Evolutionary conservation across 306 rosid species (phyloP), one percentile per base, ranked within the genome.

Genomic region (Geum urbanum): DNA sequence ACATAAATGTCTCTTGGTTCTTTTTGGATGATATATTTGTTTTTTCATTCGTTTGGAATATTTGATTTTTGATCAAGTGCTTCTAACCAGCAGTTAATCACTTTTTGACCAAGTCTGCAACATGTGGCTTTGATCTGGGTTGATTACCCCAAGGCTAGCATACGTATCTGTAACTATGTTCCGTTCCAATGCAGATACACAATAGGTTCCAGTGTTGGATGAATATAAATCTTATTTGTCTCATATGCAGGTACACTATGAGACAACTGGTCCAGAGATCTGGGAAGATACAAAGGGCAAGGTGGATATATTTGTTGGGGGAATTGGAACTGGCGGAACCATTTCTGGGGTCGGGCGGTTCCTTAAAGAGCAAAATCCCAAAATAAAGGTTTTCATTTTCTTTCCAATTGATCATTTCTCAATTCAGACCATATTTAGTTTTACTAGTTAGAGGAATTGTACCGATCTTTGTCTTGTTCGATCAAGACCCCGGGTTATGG

Each of bases 251-350:
- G 41, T 94, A 75, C 99, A 94, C 85, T 94, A 66, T 77, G 99
- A 94, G 77, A 94, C 99, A 80, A 94, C 99, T 22, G 99, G 99
- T 72, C 99, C 99, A 60, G 99, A 94, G 86, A 94, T 94, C 78
- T 94, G 99, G 99, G 97, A 91, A 79, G 99, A 94, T 78, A 88
- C 97, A 46, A 88, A 84, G 62, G 99, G 97, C 77, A 94, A 91
- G 84, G 84, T 94, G 74, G 99, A 94, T 80, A 91, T 94, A 74
- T 94, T 94, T 56, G 79, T 94, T 72, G 97, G 88, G 14, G 99
- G 99, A 81, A 94, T 94, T 72, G 99, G 99, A 81, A 94, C 99
- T 71, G 99, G 99, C 66, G 99, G 99, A 72, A 94, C 99, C 71
- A 87, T 94, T 81, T 56, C 99, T 74, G 99, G 97, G 58, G 86